A percentile compares a stretch with the other conserved stretches of the same genome.
Evolutionary conservation across 331 rosid genomes (phyloP).

Genomic region (Stylosanthes scabra): DNA sequence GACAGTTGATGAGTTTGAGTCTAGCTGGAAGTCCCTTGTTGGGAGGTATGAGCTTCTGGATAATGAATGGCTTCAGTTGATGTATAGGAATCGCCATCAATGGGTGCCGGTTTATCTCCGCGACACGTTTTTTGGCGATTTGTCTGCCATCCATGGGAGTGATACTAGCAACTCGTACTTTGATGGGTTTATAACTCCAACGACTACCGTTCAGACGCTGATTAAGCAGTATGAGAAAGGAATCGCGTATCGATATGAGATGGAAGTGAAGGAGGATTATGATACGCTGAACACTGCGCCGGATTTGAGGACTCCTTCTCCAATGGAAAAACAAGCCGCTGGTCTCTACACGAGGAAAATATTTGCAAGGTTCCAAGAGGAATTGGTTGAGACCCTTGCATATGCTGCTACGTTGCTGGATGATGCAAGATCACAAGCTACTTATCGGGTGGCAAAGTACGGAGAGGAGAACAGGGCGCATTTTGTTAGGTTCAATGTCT

Average conservation of each 20-base stretch:
- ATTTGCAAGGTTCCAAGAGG: conserved; percentile 53
- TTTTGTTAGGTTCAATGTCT: conserved; percentile 22
- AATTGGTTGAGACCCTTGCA: conserved; percentile 54
- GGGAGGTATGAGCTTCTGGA: neutral
- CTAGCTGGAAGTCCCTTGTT: neutral
- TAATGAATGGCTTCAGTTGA: neutral
- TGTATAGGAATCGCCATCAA: conserved; percentile 7
- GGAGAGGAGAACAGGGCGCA: neutral
- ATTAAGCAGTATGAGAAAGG: conserved; percentile 15
- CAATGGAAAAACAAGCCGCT: conserved; percentile 59
- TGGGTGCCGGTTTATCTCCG: conserved; percentile 3
- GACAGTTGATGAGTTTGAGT: conserved; percentile 20
- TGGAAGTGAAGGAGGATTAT: conserved; percentile 13
- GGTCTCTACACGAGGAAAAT: conserved; percentile 46
- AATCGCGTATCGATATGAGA: neutral
- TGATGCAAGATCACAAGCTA: conserved; percentile 1
- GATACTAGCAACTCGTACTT: conserved; percentile 6
- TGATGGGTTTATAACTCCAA: neutral
- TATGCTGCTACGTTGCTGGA: conserved; percentile 42
- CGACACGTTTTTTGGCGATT: conserved; percentile 1
- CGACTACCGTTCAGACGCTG: conserved; percentile 5
- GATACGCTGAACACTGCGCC: conserved; percentile 14
- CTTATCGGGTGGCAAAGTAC: neutral
- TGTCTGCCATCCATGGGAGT: neutral
- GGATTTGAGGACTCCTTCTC: conserved; percentile 49